Evolutionary conservation across 2,329 filamentous ascomycete species (phyloP).

Genomic region (Phialemoniopsis sp.): DNA sequence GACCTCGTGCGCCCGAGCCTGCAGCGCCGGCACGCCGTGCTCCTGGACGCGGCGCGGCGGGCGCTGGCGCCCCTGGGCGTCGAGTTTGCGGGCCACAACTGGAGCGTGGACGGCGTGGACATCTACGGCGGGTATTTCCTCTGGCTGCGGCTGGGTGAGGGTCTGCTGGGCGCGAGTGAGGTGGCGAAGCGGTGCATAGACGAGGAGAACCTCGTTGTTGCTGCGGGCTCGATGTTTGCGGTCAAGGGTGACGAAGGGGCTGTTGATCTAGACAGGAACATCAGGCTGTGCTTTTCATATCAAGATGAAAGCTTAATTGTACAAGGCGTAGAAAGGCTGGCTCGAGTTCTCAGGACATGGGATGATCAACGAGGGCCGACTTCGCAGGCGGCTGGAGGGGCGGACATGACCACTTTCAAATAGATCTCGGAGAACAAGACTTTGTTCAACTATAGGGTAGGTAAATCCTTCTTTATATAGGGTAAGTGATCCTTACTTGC

Average conservation of each 20-base stretch:
- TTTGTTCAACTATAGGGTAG: too few species aligned
- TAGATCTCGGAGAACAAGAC: too few species aligned
- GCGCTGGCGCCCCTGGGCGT: slow-evolving; percentile 63
- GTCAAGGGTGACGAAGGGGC: slow-evolving; percentile 52
- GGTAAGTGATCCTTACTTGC: too few species aligned
- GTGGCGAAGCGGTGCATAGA: slow-evolving; percentile 53
- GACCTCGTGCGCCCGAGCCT: slow-evolving; percentile 38
- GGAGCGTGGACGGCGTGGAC: slow-evolving; percentile 37
- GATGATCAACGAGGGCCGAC: slow-evolving; percentile 14
- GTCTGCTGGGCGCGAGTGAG: slow-evolving; percentile 42
- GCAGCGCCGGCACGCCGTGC: slow-evolving; percentile 39
- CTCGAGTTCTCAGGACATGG: slow-evolving; percentile 12
- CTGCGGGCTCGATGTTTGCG: slow-evolving; percentile 66
- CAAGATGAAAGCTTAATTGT: slow-evolving; percentile 60
- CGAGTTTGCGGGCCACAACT: slow-evolving; percentile 28
- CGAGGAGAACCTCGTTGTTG: slow-evolving; percentile 64
- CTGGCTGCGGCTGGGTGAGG: slow-evolving; percentile 60
- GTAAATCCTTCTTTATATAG: too few species aligned
- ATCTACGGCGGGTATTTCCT: slow-evolving; percentile 81
- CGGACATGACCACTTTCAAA: too few species aligned
- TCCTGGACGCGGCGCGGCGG: slow-evolving; percentile 56
- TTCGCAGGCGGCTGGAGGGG: too few species aligned
- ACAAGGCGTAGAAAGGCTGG: slow-evolving; percentile 56
- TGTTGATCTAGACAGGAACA: slow-evolving; percentile 51
- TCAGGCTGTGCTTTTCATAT: slow-evolving; percentile 71